Evolutionary conservation across 495 filamentous ascomycete species (phyloP).

Genomic region (Ramalina peruviana): DNA sequence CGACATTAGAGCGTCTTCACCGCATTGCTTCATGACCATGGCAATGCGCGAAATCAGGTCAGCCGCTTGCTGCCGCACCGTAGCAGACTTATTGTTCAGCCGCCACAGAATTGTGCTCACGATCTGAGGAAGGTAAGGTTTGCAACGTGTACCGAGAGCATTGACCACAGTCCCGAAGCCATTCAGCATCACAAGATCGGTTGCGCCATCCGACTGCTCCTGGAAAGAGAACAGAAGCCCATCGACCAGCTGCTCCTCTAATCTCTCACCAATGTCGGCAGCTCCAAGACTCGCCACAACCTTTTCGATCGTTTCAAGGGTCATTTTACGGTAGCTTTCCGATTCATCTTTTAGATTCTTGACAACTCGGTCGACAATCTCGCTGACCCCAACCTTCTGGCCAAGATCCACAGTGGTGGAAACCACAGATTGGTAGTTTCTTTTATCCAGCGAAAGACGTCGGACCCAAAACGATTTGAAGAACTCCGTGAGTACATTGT

Average conservation of each 20-base stretch:
- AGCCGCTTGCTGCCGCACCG: slow-evolving; percentile 91
- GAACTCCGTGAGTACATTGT: slow-evolving; percentile 87
- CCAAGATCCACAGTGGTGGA: slow-evolving; percentile 96
- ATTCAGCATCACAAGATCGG: slow-evolving; percentile 91
- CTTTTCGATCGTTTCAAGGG: slow-evolving; percentile 93
- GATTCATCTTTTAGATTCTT: slow-evolving; percentile 95
- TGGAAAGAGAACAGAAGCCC: slow-evolving; percentile 97
- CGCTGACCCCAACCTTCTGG: slow-evolving; percentile 89
- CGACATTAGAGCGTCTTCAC: slow-evolving; percentile 87
- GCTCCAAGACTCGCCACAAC: slow-evolving; percentile 83
- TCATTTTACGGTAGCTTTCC: slow-evolving; percentile 98
- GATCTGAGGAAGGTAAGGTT: slow-evolving; percentile 92
- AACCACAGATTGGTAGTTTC: slow-evolving; percentile 94
- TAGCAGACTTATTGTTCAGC: slow-evolving; percentile 92
- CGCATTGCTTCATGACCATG: slow-evolving; percentile 97
- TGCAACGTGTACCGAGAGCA: slow-evolving; percentile 83
- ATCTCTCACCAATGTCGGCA: slow-evolving; percentile 79
- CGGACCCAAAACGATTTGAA: slow-evolving; percentile 99
- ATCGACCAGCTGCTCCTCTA: slow-evolving; percentile 89
- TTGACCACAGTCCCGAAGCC: slow-evolving; percentile 99
- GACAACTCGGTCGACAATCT: slow-evolving; percentile 87
- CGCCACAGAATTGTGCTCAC: slow-evolving; percentile 95
- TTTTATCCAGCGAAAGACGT: slow-evolving; percentile 89
- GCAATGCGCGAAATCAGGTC: slow-evolving; percentile 94
- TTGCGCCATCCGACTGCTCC: slow-evolving; percentile 70